Evolutionary conservation across 192 early-diverging fungal genomes (phyloP).

Genomic region (Coemansia sp.): DNA sequence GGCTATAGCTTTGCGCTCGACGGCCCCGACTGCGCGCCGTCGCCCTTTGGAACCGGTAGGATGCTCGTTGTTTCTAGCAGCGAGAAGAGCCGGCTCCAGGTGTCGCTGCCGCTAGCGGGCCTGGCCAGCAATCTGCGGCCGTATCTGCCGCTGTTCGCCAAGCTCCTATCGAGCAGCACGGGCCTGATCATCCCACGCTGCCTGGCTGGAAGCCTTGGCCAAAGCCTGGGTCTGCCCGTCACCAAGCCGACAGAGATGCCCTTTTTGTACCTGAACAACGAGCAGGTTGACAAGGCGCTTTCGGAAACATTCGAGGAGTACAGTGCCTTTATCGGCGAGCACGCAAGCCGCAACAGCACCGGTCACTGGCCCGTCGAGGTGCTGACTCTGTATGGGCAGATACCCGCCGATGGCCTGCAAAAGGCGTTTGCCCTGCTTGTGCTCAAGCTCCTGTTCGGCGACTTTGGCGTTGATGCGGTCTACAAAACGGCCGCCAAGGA

Average conservation of each 20-base stretch:
- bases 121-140: slow-evolving; percentile 32
- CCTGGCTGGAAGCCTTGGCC: slow-evolving; percentile 11
- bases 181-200: slow-evolving; percentile 35
- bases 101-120: slow-evolving; percentile 39
- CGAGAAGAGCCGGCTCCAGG: slow-evolving; percentile 27
- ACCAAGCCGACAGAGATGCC: slow-evolving; percentile 39
- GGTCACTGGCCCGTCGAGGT: slow-evolving; percentile 46
- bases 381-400: slow-evolving; percentile 41
- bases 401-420: slow-evolving; percentile 12
- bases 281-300: slow-evolving; percentile 27
- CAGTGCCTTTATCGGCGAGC: slow-evolving; percentile 35
- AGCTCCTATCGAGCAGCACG: slow-evolving; percentile 18
- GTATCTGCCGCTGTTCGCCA: slow-evolving; percentile 38
- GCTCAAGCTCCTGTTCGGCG: slow-evolving; percentile 50
- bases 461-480: slow-evolving; percentile 40
- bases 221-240: slow-evolving; percentile 17
- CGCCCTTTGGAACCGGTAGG: slow-evolving; percentile 41
- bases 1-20: slow-evolving; percentile 27
- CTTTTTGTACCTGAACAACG: slow-evolving; percentile 32
- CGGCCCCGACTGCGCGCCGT: slow-evolving; percentile 3
- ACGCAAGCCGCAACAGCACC: slow-evolving; percentile 1
- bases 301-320: slow-evolving; percentile 18
- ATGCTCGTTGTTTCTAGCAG: slow-evolving; percentile 25
- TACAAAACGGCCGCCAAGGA: slow-evolving; percentile 20
- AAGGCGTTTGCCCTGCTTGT: slow-evolving; percentile 30